Base-by-base conservation (phyloP, 2,329 filamentous ascomycete species). In the Hypoxylon sp. region DNA sequence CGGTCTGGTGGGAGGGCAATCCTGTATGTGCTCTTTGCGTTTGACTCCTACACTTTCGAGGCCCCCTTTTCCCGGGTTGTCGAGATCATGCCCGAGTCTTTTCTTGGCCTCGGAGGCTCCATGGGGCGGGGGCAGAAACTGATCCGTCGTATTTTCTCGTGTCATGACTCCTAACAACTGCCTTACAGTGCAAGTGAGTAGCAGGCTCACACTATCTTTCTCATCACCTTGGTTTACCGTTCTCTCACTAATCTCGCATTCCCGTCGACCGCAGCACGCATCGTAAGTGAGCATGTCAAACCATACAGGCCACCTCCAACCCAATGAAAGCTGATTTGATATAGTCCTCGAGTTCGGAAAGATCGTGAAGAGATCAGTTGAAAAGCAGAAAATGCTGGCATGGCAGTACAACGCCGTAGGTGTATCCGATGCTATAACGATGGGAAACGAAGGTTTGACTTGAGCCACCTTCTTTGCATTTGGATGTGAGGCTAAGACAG, bases 1-100 rank as follows among this genome's bases (percentile, higher is more conserved):
- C 90, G 4, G 91, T 97, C 3, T 97, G 93, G 93, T 98, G 93
- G 93, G 92, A 97, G 76, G 94, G 94, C 23, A 97, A 97, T 73
- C 91, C 94, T 31, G 88, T 91, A 76, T 77, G 88, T 82, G 13
- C 27, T 40, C 35, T 6, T 13, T 40, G 47, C 49, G 10, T 33
- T 35, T n/a, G 2, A 13, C 40, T 38, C 46, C 35, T 11, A 20
- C 6, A 48, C 45, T 27, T 46, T 21, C n/a, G n/a, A n/a, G n/a
- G 18, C 7, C 24, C 9, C 15, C 27, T 21, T 48, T 40, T 31
- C 43, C 6, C 3, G 15, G 20, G 20, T n/a, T 18, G n/a, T 24
- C 24, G 27, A 17, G 37, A 11, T 31, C 15, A 11, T 13, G 38
- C 38, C 18, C 4, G n/a, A 38, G 54, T 48, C 31, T 24, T 10